phyloP scores from a whole-genome alignment of 345 rosid genomes.

The Geranium brycei region DNA sequence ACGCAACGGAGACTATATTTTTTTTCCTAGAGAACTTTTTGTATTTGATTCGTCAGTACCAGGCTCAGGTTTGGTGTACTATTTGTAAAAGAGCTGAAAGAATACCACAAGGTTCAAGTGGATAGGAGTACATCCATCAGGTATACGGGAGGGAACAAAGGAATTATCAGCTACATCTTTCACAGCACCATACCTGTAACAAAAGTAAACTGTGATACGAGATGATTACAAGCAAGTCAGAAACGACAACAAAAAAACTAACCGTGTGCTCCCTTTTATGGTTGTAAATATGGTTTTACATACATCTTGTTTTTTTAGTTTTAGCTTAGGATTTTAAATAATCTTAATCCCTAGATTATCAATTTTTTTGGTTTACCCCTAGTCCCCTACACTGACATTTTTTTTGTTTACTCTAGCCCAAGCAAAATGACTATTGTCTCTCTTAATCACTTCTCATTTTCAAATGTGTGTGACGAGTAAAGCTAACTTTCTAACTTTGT shows the following conservation, averaged over 20 bases:
- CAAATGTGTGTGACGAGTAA: no score
- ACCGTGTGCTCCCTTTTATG: neutral
- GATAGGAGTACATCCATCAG: constrained; percentile 60
- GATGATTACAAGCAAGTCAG: neutral
- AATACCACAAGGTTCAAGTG: constrained; percentile 94
- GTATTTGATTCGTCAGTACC: neutral
- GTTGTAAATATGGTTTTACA: no score
- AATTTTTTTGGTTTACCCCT: no score
- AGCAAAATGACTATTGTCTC: no score
- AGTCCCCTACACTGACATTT: no score
- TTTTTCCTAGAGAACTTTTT: neutral
- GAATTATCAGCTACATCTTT: constrained; percentile 32
- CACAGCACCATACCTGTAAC: constrained; percentile 56
- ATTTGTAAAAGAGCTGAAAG: neutral
- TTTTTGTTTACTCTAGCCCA: no score
- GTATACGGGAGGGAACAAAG: constrained; percentile 30
- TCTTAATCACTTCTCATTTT: no score
- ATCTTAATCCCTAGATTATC: no score
- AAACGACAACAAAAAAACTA: neutral
- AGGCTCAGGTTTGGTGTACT: neutral
- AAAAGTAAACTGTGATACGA: neutral
- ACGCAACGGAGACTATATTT: no score
- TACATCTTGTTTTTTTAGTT: no score
- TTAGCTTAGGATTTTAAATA: no score
- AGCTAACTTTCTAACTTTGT: no score